These are phyloP conservation scores for Ceratobasidium sp. DNA, from an alignment of 1,284 basidiomycete genomes.

Conservation along the genomic window DNA sequence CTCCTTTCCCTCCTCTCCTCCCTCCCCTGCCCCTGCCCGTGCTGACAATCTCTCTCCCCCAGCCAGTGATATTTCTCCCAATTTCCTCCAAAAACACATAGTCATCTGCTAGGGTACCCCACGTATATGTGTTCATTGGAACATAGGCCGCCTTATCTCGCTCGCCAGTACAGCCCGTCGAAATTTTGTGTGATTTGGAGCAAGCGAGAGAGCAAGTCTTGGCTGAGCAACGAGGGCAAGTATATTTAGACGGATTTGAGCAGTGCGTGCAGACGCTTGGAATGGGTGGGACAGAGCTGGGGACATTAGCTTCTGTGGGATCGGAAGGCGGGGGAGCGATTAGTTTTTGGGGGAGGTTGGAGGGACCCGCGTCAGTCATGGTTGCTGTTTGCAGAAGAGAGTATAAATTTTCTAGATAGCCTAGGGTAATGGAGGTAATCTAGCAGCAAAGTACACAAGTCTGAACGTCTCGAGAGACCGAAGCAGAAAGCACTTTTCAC, in stretches of 20 bases:
- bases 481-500: constrained; percentile 1
- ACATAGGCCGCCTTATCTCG: constrained; percentile 80
- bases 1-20: constrained; percentile 49
- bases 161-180: constrained; percentile 73
- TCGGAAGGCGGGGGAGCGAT: not conserved
- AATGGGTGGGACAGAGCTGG: not conserved
- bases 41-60: constrained; percentile 75
- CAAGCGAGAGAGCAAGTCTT: constrained; percentile 80
- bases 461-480: no score
- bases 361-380: constrained; percentile 27
- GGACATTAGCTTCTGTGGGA: not conserved
- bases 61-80: constrained; percentile 72
- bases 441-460: no score
- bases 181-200: constrained; percentile 74
- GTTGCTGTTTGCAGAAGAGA: not conserved
- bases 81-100: constrained; percentile 85
- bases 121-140: constrained; percentile 81
- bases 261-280: constrained; percentile 12
- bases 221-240: constrained; percentile 78
- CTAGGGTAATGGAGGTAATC: not conserved
- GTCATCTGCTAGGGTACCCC: constrained; percentile 86
- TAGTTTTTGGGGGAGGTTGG: constrained; percentile 14
- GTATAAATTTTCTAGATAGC: not conserved
- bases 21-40: constrained; percentile 60
- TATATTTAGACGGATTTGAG: constrained; percentile 68